Evolutionary conservation across 192 early-diverging fungal species (phyloP).

Genomic region (Phlyctochytrium planicorne): DNA sequence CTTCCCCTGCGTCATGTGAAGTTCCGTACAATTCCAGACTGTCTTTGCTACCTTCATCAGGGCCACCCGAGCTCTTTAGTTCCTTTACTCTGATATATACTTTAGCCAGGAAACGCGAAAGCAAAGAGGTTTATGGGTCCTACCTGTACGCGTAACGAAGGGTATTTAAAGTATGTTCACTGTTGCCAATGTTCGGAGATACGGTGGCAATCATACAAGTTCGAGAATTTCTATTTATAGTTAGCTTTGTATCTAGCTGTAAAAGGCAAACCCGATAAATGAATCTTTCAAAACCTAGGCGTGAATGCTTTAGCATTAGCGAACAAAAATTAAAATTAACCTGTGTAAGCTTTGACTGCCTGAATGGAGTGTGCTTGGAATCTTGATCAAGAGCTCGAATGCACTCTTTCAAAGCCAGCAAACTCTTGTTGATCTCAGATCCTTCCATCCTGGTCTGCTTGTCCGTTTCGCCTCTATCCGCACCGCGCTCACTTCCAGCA

Average conservation of each 20-base stretch:
- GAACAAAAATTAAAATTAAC: constrained; percentile 34
- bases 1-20: constrained; percentile 25
- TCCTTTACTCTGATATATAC: constrained; percentile 54
- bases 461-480: constrained; percentile 93
- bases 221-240: constrained; percentile 79
- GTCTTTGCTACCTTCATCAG: constrained; percentile 35
- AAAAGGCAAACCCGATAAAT: constrained; percentile 82
- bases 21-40: constrained; percentile 25
- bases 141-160: constrained; percentile 93
- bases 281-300: constrained; percentile 88
- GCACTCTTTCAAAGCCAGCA: constrained; percentile 96
- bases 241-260: no score
- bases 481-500: constrained; percentile 96
- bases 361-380: constrained; percentile 95
- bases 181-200: constrained; percentile 92
- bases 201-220: constrained; percentile 99
- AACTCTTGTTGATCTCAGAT: constrained; percentile 98
- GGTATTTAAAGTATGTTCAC: constrained; percentile 96
- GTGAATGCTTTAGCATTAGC: background rate
- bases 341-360: constrained; percentile 97
- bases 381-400: constrained; percentile 95
- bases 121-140: no score
- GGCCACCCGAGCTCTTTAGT: constrained; percentile 45
- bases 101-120: background rate
- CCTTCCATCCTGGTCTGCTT: constrained; percentile 97